These are phyloP conservation scores for Phlebiopsis flavidoalba DNA, from an alignment of 768 basidiomycete species.

Conservation along the genomic window DNA sequence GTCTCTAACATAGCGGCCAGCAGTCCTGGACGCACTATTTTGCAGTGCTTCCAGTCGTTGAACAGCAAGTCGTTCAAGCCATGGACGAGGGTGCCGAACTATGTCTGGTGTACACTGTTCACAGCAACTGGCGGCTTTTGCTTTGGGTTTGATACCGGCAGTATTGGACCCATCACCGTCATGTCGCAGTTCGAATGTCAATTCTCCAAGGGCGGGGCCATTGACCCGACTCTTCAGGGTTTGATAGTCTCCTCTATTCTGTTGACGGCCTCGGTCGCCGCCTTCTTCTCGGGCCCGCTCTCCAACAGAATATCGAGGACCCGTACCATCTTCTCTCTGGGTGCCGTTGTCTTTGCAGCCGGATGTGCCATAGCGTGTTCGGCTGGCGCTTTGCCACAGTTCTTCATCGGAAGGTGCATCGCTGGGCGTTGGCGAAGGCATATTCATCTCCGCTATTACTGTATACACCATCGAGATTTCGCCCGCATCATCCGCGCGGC, in stretches of 20 bases:
- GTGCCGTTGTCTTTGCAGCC: constrained; percentile 35
- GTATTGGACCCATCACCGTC: constrained; percentile 40
- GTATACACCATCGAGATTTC: constrained; percentile 38
- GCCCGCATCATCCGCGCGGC: constrained; percentile 36
- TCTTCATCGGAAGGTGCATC: constrained; percentile 41
- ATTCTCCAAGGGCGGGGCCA: constrained; percentile 25
- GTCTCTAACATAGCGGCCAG: background rate
- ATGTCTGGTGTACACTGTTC: constrained; percentile 27
- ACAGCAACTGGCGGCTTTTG: constrained; percentile 28
- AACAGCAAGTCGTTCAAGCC: background rate
- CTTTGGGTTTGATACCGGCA: constrained; percentile 32
- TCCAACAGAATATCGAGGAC: constrained; percentile 44
- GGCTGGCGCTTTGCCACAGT: constrained; percentile 28
- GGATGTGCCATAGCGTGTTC: constrained; percentile 37
- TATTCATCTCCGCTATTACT: constrained; percentile 38
- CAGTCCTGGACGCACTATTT: background rate
- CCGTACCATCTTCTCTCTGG: constrained; percentile 37
- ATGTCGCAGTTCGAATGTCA: constrained; percentile 39
- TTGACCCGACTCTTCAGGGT: constrained; percentile 35
- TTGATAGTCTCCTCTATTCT: constrained; percentile 40
- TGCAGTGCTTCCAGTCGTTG: background rate
- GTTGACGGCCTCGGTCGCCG: constrained; percentile 35
- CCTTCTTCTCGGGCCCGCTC: constrained; percentile 36
- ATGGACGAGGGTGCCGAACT: constrained; percentile 14
- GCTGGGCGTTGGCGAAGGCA: constrained; percentile 43